Evolutionary conservation across 345 rosid species (phyloP).

Genomic region (Camelina hispida): DNA sequence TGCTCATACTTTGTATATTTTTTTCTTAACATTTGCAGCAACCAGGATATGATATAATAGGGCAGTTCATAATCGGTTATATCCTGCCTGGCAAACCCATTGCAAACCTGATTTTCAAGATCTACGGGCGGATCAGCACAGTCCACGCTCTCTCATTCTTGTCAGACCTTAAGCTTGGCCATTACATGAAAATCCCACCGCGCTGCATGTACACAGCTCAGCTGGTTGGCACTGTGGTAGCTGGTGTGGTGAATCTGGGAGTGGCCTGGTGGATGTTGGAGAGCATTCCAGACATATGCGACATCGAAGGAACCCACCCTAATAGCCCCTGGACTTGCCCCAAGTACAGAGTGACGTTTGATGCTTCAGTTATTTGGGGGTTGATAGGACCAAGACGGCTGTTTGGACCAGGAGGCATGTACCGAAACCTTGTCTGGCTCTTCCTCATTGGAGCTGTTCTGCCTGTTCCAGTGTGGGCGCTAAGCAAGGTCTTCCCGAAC

Average conservation of each 20-base stretch:
- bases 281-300: slow-evolving; percentile 82
- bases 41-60: slow-evolving; percentile 98
- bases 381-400: slow-evolving; percentile 83
- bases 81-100: slow-evolving; percentile 90
- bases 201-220: slow-evolving; percentile 97
- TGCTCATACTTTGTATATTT: slow-evolving; percentile 13
- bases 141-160: slow-evolving; percentile 96
- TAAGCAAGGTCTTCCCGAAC: slow-evolving; percentile 84
- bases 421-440: slow-evolving; percentile 92
- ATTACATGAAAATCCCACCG: slow-evolving; percentile 99
- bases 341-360: slow-evolving; percentile 94
- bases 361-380: slow-evolving; percentile 98
- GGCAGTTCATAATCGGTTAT: slow-evolving; percentile 96
- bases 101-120: slow-evolving; percentile 94
- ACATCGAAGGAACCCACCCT: slow-evolving; percentile 64
- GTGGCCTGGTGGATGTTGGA: slow-evolving; percentile 99
- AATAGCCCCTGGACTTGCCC: slow-evolving; percentile 99
- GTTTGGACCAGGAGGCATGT: slow-evolving; percentile 92
- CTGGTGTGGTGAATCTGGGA: slow-evolving; percentile 80
- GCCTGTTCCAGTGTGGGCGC: slow-evolving; percentile 88
- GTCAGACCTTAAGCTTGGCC: slow-evolving; percentile 97
- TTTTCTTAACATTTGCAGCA: slow-evolving; percentile 59
- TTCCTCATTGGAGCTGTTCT: slow-evolving; percentile 92
- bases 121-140: slow-evolving; percentile 93
- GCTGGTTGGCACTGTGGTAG: slow-evolving; percentile 85